Evolutionary conservation across 2,329 filamentous ascomycete species (phyloP).

Genomic region (Anthostomella pinea): DNA sequence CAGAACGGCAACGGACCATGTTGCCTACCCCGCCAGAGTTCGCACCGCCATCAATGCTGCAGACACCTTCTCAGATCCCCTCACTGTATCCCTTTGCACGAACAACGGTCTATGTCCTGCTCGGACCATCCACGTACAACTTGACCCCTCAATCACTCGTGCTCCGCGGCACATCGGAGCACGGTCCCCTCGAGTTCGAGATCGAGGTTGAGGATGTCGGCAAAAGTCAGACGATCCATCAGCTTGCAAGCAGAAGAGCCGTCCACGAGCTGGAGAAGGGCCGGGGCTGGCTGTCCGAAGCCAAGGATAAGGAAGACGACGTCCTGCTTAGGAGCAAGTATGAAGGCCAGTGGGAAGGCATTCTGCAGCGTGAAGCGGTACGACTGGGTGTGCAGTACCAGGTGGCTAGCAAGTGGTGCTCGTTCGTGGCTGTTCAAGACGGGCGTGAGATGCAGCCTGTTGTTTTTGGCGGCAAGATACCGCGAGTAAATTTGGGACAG

Average conservation of each 20-base stretch:
- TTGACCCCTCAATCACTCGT: constrained; percentile 9
- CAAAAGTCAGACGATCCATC: constrained; percentile 13
- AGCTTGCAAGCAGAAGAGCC: constrained; percentile 12
- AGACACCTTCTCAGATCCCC: constrained; percentile 7
- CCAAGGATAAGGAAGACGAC: constrained; percentile 2
- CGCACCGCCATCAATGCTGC: constrained; percentile 7
- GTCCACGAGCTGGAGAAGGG: constrained; percentile 12
- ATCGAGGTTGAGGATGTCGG: constrained; percentile 13
- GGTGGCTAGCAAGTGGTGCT: constrained; percentile 12
- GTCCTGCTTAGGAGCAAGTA: constrained; percentile 4
- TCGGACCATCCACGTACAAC: constrained; percentile 9
- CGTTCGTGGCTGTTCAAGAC: constrained; percentile 6
- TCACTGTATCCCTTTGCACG: constrained; percentile 12
- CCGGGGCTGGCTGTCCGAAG: constrained; percentile 9
- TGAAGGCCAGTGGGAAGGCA: constrained; percentile 5
- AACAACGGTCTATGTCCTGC: constrained; percentile 12
- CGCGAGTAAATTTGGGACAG: not conserved
- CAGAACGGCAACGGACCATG: no score
- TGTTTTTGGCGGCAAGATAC: not conserved
- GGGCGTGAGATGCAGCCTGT: constrained; percentile 1
- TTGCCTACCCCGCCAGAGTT: no score
- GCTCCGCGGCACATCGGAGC: constrained; percentile 8
- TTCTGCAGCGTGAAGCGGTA: constrained; percentile 10
- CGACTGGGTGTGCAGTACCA: constrained; percentile 9
- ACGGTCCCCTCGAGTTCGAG: constrained; percentile 13